A percentile compares a stretch with the other conserved stretches of the same genome.
Conservation (phyloP, 208 protist genomes). For the Tritrichomonas musculus region DNA sequence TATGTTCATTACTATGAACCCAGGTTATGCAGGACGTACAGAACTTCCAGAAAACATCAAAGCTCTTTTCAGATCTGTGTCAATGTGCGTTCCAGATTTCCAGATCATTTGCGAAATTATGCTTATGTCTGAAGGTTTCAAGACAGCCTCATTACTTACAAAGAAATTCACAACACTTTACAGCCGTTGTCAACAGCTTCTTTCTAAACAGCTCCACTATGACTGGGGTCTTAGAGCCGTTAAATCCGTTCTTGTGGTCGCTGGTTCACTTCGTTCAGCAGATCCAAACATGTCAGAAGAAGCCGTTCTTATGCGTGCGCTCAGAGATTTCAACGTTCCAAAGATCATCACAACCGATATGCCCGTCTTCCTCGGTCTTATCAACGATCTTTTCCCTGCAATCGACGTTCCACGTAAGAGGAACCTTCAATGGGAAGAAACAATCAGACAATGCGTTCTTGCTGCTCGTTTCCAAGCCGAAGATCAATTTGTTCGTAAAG, state of each 20-base stretch:
- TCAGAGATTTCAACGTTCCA: slow-evolving; percentile 91
- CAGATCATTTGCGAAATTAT: slow-evolving; percentile 97
- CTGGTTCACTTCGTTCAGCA: slow-evolving; percentile 82
- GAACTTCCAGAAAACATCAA: slow-evolving; percentile 60
- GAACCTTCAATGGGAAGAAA: slow-evolving; percentile 61
- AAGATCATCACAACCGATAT: slow-evolving; percentile 92
- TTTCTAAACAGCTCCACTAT: slow-evolving; percentile 94
- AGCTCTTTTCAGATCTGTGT: slow-evolving; percentile 60
- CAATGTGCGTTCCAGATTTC: slow-evolving; percentile 94
- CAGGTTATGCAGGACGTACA: slow-evolving; percentile 89
- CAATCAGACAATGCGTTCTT: slow-evolving; percentile 72
- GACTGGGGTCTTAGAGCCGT: slow-evolving; percentile 96
- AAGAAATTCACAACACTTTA: slow-evolving; percentile 96
- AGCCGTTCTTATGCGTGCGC: slow-evolving; percentile 86
- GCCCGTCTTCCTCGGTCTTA: slow-evolving; percentile 84
- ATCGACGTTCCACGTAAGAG: slow-evolving; percentile 80
- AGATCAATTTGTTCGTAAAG: slow-evolving; percentile 92
- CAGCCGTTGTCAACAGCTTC: slow-evolving; percentile 81
- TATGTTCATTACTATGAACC: slow-evolving; percentile 96
- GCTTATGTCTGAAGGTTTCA: slow-evolving; percentile 89
- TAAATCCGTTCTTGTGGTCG: slow-evolving; percentile 92
- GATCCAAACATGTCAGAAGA: slow-evolving; percentile 82
- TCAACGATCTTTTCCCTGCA: slow-evolving; percentile 89
- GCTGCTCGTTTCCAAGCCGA: slow-evolving; percentile 79
- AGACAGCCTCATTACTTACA: slow-evolving; percentile 82